A percentile compares a stretch with the other conserved stretches of the same genome.
phyloP scores from a whole-genome alignment of 2,329 filamentous ascomycete genomes.

The Rhynchosporium secalis region DNA sequence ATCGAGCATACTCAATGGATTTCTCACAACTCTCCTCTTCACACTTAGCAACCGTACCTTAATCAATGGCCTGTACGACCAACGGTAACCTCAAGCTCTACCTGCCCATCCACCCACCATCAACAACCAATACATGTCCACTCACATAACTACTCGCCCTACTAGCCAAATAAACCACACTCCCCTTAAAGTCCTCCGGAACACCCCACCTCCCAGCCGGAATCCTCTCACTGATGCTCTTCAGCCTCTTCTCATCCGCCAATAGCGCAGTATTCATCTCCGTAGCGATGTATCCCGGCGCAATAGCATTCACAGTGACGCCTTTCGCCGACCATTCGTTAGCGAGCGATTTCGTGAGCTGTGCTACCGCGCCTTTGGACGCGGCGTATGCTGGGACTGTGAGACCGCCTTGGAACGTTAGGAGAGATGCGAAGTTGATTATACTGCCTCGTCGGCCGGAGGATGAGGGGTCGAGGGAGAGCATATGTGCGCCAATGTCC shows the following conservation, averaged over 20 bases:
- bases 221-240: conserved; percentile 76
- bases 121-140: conserved; percentile 79
- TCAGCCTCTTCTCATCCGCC: conserved; percentile 66
- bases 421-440: conserved; percentile 81
- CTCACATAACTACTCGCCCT: conserved; percentile 77
- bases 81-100: conserved; percentile 44
- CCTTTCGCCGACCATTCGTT: conserved; percentile 85
- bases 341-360: conserved; percentile 64
- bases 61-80: not conserved
- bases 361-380: conserved; percentile 79
- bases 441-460: conserved; percentile 71
- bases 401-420: conserved; percentile 89
- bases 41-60: too few species aligned
- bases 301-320: conserved; percentile 83
- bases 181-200: conserved; percentile 87
- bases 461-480: conserved; percentile 59
- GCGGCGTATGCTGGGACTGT: conserved; percentile 88
- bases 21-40: too few species aligned
- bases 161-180: conserved; percentile 74
- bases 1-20: too few species aligned
- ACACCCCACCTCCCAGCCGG: conserved; percentile 81
- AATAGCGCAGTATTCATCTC: conserved; percentile 90
- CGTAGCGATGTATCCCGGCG: conserved; percentile 88
- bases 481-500: conserved; percentile 78
- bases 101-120: conserved; percentile 92